Evolutionary conservation across 345 rosid species (phyloP).

Genomic region (Xanthoceras sorbifolium): DNA sequence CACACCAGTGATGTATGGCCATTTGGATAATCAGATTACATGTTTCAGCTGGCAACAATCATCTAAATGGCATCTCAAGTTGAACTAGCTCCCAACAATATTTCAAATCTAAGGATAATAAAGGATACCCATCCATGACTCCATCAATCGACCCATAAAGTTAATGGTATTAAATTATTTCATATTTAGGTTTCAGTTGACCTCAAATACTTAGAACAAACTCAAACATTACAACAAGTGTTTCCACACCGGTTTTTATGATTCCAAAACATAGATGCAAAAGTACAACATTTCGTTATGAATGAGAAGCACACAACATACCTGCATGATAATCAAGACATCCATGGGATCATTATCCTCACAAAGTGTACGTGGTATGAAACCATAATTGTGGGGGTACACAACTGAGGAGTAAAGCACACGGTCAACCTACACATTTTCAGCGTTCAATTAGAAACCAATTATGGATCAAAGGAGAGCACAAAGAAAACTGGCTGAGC

Average conservation of each 20-base stretch:
- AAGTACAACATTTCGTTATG: background rate
- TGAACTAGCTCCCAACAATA: background rate
- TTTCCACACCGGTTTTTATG: background rate
- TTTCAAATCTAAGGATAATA: background rate
- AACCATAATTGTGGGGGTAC: constrained; percentile 99
- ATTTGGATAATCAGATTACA: background rate
- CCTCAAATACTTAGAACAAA: background rate
- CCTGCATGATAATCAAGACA: constrained; percentile 99
- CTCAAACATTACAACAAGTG: background rate
- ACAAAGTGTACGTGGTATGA: constrained; percentile 96
- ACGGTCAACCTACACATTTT: constrained; percentile 75
- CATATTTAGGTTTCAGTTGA: background rate
- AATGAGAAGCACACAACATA: constrained; percentile 18
- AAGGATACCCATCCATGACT: background rate
- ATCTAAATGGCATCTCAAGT: background rate
- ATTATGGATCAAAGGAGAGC: constrained; percentile 8
- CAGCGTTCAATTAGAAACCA: constrained; percentile 22
- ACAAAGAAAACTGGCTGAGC: constrained; percentile 5
- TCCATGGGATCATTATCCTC: constrained; percentile 98
- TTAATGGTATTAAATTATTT: background rate
- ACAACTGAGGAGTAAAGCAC: constrained; percentile 93
- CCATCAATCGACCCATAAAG: background rate
- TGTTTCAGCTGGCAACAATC: background rate
- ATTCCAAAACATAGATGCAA: background rate
- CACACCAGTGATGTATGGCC: background rate